phyloP scores from a whole-genome alignment of 495 filamentous ascomycete species.

The Penicillium soppii region DNA sequence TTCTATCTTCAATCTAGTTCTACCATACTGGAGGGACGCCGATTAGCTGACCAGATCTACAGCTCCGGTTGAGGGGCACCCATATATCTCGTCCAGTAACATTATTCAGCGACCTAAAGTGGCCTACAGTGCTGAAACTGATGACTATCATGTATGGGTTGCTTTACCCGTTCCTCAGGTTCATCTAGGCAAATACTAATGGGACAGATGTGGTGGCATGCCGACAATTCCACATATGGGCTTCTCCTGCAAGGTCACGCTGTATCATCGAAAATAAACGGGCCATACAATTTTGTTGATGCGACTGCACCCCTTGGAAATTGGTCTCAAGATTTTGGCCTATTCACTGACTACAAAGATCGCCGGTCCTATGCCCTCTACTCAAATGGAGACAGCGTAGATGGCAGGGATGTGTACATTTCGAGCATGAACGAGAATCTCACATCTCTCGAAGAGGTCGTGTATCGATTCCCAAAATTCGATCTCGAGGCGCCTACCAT shows the following conservation, averaged over 20 bases:
- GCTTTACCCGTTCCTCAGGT: no score
- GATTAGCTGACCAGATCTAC: not conserved
- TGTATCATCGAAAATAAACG: constrained; percentile 14
- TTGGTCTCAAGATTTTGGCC: constrained; percentile 28
- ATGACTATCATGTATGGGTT: constrained; percentile 25
- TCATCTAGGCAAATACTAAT: not conserved
- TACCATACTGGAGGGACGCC: not conserved
- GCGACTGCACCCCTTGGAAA: constrained; percentile 28
- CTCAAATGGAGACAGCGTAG: constrained; percentile 22
- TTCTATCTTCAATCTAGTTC: not conserved
- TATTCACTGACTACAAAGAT: constrained; percentile 27
- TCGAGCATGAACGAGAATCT: constrained; percentile 18
- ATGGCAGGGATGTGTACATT: constrained; percentile 26
- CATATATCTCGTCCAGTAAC: constrained; percentile 20
- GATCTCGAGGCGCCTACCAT: constrained; percentile 29
- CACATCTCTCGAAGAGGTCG: constrained; percentile 17
- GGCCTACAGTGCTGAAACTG: constrained; percentile 21
- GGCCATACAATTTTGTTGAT: constrained; percentile 27
- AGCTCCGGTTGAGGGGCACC: constrained; percentile 24
- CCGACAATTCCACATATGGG: constrained; percentile 27
- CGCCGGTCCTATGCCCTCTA: constrained; percentile 24
- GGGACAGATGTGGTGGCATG: constrained; percentile 29
- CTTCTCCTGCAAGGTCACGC: constrained; percentile 26
- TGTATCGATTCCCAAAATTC: constrained; percentile 25
- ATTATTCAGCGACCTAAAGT: constrained; percentile 31